Evolutionary conservation across 805 yeast species (phyloP).

Genomic region (Tetrapisispora namnaoensis): DNA sequence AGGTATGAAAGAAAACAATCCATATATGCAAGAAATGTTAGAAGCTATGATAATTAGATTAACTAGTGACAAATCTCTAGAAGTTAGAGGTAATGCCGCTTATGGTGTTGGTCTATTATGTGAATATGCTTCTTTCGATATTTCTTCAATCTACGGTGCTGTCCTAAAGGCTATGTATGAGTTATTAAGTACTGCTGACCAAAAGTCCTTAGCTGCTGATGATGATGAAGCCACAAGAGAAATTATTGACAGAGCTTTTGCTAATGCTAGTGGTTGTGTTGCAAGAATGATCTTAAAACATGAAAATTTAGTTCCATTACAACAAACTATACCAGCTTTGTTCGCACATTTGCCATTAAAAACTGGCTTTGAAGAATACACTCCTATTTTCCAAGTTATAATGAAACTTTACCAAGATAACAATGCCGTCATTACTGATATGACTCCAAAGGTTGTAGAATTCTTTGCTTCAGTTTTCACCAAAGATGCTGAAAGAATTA

Average conservation of each 20-base stretch:
- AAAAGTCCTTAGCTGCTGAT: conserved; percentile 43
- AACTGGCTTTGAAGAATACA: conserved; percentile 86
- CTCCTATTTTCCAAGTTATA: conserved; percentile 75
- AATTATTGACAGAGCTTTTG: conserved; percentile 70
- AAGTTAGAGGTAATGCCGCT: conserved; percentile 91
- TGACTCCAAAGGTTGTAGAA: conserved; percentile 54
- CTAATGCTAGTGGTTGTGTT: conserved; percentile 96
- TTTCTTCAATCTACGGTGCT: conserved; percentile 53
- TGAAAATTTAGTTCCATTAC: conserved; percentile 63
- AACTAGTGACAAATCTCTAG: conserved; percentile 66
- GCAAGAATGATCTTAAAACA: conserved; percentile 79
- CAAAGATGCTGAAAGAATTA: conserved; percentile 66
- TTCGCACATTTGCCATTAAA: conserved; percentile 74
- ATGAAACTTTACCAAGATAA: conserved; percentile 59
- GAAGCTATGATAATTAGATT: conserved; percentile 60
- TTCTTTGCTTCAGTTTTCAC: conserved; percentile 61
- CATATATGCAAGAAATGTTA: conserved; percentile 59
- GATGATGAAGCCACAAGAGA: conserved; percentile 71
- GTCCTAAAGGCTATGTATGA: conserved; percentile 61
- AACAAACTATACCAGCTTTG: conserved; percentile 64
- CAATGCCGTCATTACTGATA: conserved; percentile 42
- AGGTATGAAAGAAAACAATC: conserved; percentile 58
- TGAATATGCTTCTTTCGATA: conserved; percentile 41
- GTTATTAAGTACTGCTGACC: conserved; percentile 69
- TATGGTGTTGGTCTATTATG: conserved; percentile 83